Evolutionary conservation across 1,284 basidiomycete genomes (phyloP).

Genomic region (Leucoagaricus sp.): DNA sequence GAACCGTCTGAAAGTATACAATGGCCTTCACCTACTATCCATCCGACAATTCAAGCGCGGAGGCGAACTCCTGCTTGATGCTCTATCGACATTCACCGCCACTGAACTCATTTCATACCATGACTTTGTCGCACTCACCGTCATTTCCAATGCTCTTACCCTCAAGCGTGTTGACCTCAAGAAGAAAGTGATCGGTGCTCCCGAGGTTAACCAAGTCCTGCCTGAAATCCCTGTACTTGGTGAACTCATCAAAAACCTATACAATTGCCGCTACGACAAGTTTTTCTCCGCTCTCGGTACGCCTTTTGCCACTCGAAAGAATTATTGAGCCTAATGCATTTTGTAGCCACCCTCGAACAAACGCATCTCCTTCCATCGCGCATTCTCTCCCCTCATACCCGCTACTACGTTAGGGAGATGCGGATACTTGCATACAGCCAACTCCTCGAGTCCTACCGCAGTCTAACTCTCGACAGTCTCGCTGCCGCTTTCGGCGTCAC

Average conservation of each 20-base stretch:
- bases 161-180: conserved; percentile 88
- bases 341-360: conserved; percentile 83
- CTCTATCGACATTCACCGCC: conserved; percentile 93
- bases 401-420: conserved; percentile 96
- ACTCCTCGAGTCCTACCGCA: conserved; percentile 89
- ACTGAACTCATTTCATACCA: conserved; percentile 90
- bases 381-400: conserved; percentile 83
- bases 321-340: conserved; percentile 7
- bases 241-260: conserved; percentile 76
- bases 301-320: conserved; percentile 18
- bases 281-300: conserved; percentile 89
- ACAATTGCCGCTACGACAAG: conserved; percentile 93
- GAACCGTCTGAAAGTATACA: conserved; percentile 96
- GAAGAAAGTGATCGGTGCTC: conserved; percentile 78
- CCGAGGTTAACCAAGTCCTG: conserved; percentile 74
- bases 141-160: conserved; percentile 79
- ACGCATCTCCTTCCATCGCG: conserved; percentile 86
- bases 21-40: conserved; percentile 83
- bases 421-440: conserved; percentile 94
- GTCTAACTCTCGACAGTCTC: conserved; percentile 88
- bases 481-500: conserved; percentile 90
- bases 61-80: conserved; percentile 83
- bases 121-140: conserved; percentile 87
- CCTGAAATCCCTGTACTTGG: conserved; percentile 71
- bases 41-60: conserved; percentile 82